Evolutionary conservation across 768 basidiomycete genomes (phyloP).

Genomic region (Paxillus involutus): DNA sequence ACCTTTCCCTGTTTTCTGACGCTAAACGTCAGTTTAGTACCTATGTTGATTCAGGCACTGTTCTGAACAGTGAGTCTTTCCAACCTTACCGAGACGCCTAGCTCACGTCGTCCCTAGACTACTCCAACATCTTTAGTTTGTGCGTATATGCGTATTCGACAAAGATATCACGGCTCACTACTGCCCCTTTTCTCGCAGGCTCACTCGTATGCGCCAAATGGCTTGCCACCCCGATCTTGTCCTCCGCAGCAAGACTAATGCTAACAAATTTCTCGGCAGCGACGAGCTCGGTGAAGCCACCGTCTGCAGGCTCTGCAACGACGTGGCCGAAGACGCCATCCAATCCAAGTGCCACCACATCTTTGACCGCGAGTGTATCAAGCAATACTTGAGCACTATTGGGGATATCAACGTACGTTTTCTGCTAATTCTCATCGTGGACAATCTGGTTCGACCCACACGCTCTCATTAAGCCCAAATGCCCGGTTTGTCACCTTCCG

Average conservation of each 20-base stretch:
- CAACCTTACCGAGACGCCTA: not conserved
- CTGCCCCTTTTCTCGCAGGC: constrained; percentile 41
- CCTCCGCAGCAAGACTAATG: constrained; percentile 80
- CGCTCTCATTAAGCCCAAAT: constrained; percentile 62
- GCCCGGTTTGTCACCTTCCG: constrained; percentile 91
- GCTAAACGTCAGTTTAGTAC: constrained; percentile 91
- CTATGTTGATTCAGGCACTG: constrained; percentile 86
- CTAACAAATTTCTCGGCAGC: constrained; percentile 51
- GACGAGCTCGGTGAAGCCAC: constrained; percentile 72
- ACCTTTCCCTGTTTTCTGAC: constrained; percentile 87
- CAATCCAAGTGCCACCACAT: constrained; percentile 91
- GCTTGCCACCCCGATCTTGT: constrained; percentile 95
- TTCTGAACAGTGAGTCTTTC: constrained; percentile 78
- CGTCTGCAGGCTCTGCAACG: constrained; percentile 94
- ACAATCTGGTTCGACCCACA: not conserved
- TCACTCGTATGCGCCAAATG: constrained; percentile 96
- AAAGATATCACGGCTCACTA: not conserved
- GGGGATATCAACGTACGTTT: constrained; percentile 60
- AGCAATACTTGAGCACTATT: constrained; percentile 81
- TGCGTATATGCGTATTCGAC: constrained; percentile 31
- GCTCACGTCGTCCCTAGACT: constrained; percentile 48
- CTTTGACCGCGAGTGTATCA: constrained; percentile 95
- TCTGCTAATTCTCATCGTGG: not conserved
- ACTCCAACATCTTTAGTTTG: constrained; percentile 87
- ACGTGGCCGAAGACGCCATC: constrained; percentile 96